A percentile compares a stretch with the other conserved stretches of the same genome.
Evolutionary conservation across 116 monocot genomes (phyloP).

Genomic region (Trichopus zeylanicus): DNA sequence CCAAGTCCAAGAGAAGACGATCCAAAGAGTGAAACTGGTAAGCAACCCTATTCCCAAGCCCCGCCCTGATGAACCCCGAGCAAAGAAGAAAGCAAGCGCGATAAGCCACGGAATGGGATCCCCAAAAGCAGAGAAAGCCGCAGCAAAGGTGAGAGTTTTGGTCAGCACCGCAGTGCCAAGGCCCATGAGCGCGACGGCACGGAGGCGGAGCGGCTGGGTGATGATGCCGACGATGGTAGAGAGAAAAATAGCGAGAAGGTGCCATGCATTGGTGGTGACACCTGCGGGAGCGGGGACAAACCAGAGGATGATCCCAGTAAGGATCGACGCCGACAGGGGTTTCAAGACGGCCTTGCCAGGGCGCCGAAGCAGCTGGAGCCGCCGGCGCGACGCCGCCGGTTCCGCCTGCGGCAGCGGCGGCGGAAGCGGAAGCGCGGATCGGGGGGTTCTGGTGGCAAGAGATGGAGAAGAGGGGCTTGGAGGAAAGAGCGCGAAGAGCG

Average conservation of each 20-base stretch:
- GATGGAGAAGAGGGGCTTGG: not conserved
- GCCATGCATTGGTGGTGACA: conserved; percentile 74
- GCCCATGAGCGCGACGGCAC: conserved; percentile 92
- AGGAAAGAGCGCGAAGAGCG: no score
- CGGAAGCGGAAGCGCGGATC: not conserved
- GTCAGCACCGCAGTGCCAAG: conserved; percentile 87
- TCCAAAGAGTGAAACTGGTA: conserved; percentile 93
- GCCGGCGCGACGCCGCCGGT: not conserved
- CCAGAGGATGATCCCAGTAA: conserved; percentile 77
- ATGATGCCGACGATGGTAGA: conserved; percentile 97
- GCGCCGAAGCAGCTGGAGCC: conserved; percentile 9
- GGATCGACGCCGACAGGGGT: conserved; percentile 76
- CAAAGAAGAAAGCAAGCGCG: conserved; percentile 98
- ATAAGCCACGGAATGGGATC: conserved; percentile 99
- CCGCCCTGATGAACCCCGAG: conserved; percentile 98
- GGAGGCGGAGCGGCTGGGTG: conserved; percentile 90
- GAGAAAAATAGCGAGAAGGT: conserved; percentile 90
- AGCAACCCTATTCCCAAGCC: conserved; percentile 85
- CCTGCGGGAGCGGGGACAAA: conserved; percentile 65
- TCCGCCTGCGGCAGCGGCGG: conserved; percentile 14
- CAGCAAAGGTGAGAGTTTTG: conserved; percentile 83
- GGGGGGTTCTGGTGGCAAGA: not conserved
- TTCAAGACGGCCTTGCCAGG: conserved; percentile 75
- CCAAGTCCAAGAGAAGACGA: conserved; percentile 85
- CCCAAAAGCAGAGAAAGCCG: conserved; percentile 96